Conservation (phyloP, 257 asterid genomes). For the Lycium ferocissimum region DNA sequence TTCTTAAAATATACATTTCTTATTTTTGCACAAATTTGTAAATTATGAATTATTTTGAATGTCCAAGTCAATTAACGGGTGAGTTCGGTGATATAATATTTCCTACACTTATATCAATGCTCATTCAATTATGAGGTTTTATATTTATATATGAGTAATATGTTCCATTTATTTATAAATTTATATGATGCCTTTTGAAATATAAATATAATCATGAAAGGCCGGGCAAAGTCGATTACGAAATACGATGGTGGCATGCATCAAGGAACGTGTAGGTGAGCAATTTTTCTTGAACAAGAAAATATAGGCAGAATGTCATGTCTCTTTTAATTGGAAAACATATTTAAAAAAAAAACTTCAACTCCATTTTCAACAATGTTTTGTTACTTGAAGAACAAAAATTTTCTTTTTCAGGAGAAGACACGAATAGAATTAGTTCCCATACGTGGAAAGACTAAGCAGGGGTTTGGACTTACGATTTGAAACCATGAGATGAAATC, state of each 20-base stretch:
- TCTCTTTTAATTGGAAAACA: not conserved
- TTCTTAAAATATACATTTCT: too few relatives aligned
- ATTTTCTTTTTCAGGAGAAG: not conserved
- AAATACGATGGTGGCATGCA: not conserved
- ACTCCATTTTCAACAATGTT: not conserved
- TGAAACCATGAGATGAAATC: too few relatives aligned
- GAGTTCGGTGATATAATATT: too few relatives aligned
- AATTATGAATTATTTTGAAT: too few relatives aligned
- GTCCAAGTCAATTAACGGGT: too few relatives aligned
- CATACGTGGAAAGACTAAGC: too few relatives aligned
- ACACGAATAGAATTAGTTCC: not conserved
- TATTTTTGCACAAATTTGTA: too few relatives aligned
- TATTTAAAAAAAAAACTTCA: not conserved
- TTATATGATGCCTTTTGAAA: not conserved
- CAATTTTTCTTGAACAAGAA: not conserved
- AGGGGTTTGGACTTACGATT: too few relatives aligned
- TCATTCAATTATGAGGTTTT: too few relatives aligned
- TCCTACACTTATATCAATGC: too few relatives aligned
- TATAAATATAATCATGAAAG: not conserved
- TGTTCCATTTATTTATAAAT: too few relatives aligned
- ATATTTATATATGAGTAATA: too few relatives aligned
- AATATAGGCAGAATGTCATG: not conserved
- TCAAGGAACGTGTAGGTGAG: not conserved
- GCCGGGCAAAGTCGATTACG: not conserved
- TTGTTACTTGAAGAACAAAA: not conserved